A percentile compares a stretch with the other conserved stretches of the same genome.
Evolutionary conservation across 1,139 yeast genomes (phyloP).

Genomic region (Nakaseomyces glabratus): DNA sequence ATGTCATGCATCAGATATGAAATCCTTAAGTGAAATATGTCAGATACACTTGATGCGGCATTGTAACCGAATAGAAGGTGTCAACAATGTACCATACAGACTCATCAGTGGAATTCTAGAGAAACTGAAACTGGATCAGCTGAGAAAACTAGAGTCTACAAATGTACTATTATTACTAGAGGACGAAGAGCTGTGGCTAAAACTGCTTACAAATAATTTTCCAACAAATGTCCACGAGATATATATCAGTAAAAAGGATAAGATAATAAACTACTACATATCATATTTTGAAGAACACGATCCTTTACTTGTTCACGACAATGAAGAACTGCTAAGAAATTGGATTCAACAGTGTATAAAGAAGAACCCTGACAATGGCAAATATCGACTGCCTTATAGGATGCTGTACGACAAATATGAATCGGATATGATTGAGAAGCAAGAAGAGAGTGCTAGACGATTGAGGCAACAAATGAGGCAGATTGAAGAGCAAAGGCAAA

Average conservation of each 20-base stretch:
- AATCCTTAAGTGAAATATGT: conserved; percentile 20
- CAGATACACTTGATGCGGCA: conserved; percentile 23
- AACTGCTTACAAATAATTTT: conserved; percentile 40
- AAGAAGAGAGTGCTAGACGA: conserved; percentile 43
- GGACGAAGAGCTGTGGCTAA: conserved; percentile 46
- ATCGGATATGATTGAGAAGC: conserved; percentile 39
- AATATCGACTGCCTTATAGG: conserved; percentile 33
- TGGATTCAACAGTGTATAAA: conserved; percentile 12
- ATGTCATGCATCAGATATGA: too few relatives aligned
- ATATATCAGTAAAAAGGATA: conserved; percentile 17
- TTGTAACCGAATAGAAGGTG: conserved; percentile 29
- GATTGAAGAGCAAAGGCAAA: conserved; percentile 38
- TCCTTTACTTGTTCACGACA: conserved; percentile 9
- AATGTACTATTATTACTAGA: conserved; percentile 41
- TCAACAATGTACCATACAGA: conserved; percentile 44
- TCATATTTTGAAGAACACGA: conserved; percentile 13
- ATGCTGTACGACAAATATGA: conserved; percentile 38
- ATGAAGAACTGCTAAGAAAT: conserved; percentile 12
- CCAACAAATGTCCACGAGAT: conserved; percentile 33
- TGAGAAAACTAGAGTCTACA: conserved; percentile 37
- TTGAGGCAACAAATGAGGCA: conserved; percentile 39
- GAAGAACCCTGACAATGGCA: conserved; percentile 19
- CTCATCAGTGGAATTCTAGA: conserved; percentile 38
- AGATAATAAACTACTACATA: conserved; percentile 18
- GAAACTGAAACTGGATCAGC: conserved; percentile 41